phyloP scores from a whole-genome alignment of 1,284 basidiomycete genomes.

The Pseudozyma sp. region DNA sequence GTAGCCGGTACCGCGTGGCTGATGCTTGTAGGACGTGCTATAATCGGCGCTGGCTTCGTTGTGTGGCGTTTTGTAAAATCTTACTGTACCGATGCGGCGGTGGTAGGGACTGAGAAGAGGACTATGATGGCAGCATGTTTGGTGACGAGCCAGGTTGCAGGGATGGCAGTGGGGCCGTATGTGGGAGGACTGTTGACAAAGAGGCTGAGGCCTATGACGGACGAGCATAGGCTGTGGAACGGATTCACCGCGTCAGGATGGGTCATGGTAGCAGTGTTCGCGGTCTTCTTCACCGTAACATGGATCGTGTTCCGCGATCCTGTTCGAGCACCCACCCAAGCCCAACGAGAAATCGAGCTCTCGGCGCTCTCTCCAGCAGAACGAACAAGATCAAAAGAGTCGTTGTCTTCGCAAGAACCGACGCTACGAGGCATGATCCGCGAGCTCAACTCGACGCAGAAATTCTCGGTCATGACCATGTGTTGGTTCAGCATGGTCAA shows the following conservation, averaged over 20 bases:
- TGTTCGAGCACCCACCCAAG: background rate
- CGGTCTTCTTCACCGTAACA: slow-evolving; percentile 23
- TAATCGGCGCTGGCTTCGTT: slow-evolving; percentile 45
- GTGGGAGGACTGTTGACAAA: slow-evolving; percentile 43
- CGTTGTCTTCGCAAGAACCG: slow-evolving; percentile 3
- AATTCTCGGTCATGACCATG: slow-evolving; percentile 48
- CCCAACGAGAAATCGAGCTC: slow-evolving; percentile 11
- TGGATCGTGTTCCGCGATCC: slow-evolving; percentile 40
- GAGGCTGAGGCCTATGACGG: slow-evolving; percentile 31
- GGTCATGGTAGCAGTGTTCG: slow-evolving; percentile 50
- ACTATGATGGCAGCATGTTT: slow-evolving; percentile 52
- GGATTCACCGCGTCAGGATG: slow-evolving; percentile 47
- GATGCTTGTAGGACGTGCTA: slow-evolving; percentile 39
- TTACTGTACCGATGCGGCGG: slow-evolving; percentile 46
- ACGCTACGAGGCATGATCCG: slow-evolving; percentile 30
- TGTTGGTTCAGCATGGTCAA: slow-evolving; percentile 56
- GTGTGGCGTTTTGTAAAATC: slow-evolving; percentile 50
- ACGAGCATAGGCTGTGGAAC: slow-evolving; percentile 43
- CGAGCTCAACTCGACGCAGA: slow-evolving; percentile 36
- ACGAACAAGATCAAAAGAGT: background rate
- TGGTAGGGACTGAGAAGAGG: slow-evolving; percentile 37
- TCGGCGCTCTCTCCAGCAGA: background rate
- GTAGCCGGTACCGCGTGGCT: slow-evolving; percentile 47
- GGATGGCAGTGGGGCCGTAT: slow-evolving; percentile 50
- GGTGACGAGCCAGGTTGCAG: slow-evolving; percentile 50